Evolutionary conservation across 164 flowering plant species (phyloP).

Genomic region (Vitis amurensis): DNA sequence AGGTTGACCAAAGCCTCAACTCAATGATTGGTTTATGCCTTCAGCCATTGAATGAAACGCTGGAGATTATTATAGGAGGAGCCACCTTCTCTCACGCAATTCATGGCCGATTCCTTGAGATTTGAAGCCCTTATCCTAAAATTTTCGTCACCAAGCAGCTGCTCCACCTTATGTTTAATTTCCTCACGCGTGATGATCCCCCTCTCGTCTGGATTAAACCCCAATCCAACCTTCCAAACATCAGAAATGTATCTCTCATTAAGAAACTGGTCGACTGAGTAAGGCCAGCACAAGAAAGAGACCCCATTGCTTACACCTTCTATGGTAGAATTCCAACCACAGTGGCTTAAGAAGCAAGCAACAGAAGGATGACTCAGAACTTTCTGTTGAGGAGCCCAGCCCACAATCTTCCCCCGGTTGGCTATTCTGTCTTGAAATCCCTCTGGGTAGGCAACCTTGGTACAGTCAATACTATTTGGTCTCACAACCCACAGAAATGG

Average conservation of each 20-base stretch:
- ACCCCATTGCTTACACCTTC: conserved; percentile 21
- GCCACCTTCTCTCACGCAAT: background rate
- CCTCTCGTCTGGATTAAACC: background rate
- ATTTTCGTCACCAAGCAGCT: background rate
- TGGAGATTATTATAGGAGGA: background rate
- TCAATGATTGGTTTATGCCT: background rate
- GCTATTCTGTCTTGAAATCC: conserved; percentile 18
- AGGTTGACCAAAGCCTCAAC: background rate
- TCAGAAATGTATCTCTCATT: conserved; percentile 5
- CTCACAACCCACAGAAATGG: conserved; percentile 33
- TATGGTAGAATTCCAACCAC: background rate
- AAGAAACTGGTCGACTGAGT: conserved; percentile 16
- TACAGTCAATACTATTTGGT: background rate
- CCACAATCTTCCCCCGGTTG: background rate
- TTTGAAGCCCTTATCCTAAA: background rate
- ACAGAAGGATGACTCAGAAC: no score
- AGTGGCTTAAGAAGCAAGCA: no score
- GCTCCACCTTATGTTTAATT: conserved; percentile 4
- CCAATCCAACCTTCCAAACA: conserved; percentile 1
- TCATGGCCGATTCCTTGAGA: conserved; percentile 3
- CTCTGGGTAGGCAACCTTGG: conserved; percentile 6
- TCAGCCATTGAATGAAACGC: conserved; percentile 4
- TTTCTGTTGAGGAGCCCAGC: no score
- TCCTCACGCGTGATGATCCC: conserved; percentile 1
- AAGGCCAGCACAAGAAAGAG: conserved; percentile 20